A percentile compares a stretch with the other conserved stretches of the same genome.
Conservation (phyloP, 768 basidiomycete genomes). For the Sarcodon sp. region DNA sequence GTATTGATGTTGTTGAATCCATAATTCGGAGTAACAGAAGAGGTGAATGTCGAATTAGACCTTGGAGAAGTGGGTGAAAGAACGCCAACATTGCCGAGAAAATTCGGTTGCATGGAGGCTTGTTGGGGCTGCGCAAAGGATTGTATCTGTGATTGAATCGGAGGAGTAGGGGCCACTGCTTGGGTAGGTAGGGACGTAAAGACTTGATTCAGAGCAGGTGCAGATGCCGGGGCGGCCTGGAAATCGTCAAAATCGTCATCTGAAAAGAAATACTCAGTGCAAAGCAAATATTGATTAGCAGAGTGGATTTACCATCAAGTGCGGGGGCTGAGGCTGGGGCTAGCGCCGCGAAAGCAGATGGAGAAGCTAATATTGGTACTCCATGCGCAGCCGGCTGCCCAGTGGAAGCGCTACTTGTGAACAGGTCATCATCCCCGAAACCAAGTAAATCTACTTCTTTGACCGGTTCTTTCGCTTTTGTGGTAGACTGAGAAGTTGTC, state of each 20-base stretch:
- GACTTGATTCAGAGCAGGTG: constrained; percentile 16
- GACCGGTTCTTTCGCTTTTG: constrained; percentile 29
- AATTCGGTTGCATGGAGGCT: background rate
- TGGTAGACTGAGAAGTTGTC: constrained; percentile 14
- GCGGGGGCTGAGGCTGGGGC: background rate
- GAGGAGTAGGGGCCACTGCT: constrained; percentile 34
- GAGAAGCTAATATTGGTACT: background rate
- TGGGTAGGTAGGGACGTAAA: constrained; percentile 8
- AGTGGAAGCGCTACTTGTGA: constrained; percentile 14
- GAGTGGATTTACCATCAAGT: constrained; percentile 10
- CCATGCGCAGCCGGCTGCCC: constrained; percentile 35
- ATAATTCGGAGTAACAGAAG: background rate
- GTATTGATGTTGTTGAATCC: background rate
- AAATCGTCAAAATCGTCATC: constrained; percentile 87
- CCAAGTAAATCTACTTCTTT: constrained; percentile 58
- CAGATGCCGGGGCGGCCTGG: constrained; percentile 50
- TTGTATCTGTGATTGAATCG: constrained; percentile 18
- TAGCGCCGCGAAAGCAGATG: background rate
- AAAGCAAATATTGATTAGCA: background rate
- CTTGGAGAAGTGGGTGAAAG: background rate
- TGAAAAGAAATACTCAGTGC: constrained; percentile 6
- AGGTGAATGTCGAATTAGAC: background rate
- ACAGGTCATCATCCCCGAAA: constrained; percentile 55
- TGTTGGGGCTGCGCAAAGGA: background rate
- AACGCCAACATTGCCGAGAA: background rate